Conservation (phyloP, 2,329 filamentous ascomycete species). For the Dactylonectria estremocensis region DNA sequence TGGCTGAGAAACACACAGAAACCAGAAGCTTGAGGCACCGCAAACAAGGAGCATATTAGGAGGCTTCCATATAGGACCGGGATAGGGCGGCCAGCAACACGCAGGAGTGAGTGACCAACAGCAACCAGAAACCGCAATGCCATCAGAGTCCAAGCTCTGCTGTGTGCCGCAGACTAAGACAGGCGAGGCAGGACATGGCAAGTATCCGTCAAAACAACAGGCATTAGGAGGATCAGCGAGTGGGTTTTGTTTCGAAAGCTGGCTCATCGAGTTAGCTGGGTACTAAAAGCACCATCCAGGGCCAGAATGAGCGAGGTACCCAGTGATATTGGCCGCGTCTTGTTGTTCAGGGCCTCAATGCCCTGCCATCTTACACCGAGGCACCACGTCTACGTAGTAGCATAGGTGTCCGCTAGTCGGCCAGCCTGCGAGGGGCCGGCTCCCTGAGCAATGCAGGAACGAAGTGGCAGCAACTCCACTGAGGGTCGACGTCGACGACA, state of each 20-base stretch:
- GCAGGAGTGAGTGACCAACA: conserved; percentile 5
- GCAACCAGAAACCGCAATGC: conserved; percentile 26
- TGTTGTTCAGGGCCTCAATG: conserved; percentile 36
- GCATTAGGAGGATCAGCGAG: conserved; percentile 37
- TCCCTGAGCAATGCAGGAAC: conserved; percentile 50
- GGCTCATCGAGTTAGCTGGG: conserved; percentile 30
- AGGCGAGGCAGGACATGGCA: conserved; percentile 28
- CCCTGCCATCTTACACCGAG: conserved; percentile 32
- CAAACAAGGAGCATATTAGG: conserved; percentile 19
- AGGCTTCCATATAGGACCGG: conserved; percentile 31
- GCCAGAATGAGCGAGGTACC: conserved; percentile 16
- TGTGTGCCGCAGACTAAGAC: conserved; percentile 31
- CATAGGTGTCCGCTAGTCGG: conserved; percentile 35
- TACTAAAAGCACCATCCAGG: conserved; percentile 25
- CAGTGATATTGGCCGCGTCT: conserved; percentile 36
- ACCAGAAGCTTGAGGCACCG: conserved; percentile 21
- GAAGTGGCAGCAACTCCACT: conserved; percentile 43
- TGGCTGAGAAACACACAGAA: conserved; percentile 22
- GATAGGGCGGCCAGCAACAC: conserved; percentile 23
- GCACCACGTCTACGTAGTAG: conserved; percentile 36
- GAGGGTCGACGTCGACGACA: conserved; percentile 31
- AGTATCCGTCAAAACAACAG: conserved; percentile 32
- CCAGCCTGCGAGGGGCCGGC: conserved; percentile 35
- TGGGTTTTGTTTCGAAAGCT: conserved; percentile 40
- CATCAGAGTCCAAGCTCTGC: conserved; percentile 23